A percentile compares a stretch with the other conserved stretches of the same genome.
These are phyloP conservation scores for Coniosporium apollinis DNA, from an alignment of 495 filamentous ascomycete genomes.

Conservation along the genomic window DNA sequence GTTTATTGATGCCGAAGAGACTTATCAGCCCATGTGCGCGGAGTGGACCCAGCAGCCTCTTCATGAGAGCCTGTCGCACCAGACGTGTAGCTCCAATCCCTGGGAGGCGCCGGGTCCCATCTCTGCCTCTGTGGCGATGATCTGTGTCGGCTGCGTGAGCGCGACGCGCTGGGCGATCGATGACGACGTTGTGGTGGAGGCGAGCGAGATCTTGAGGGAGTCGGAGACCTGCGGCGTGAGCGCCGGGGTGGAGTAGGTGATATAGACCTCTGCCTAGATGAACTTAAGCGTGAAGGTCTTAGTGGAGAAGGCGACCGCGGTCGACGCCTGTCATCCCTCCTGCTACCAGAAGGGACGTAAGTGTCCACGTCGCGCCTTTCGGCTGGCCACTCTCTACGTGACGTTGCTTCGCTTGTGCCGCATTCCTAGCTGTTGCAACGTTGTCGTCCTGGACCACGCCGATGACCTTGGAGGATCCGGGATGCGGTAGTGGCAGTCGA, in stretches of 20 bases:
- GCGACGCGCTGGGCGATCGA: constrained; percentile 8
- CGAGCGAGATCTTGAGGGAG: constrained; percentile 6
- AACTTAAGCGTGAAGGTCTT: constrained; percentile 5
- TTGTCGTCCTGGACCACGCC: no score
- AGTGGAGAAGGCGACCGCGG: constrained; percentile 5
- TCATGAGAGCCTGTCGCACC: no score
- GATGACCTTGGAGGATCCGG: no score
- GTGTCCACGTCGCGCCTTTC: constrained; percentile 38
- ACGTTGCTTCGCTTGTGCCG: no score
- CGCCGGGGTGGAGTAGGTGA: constrained; percentile 3
- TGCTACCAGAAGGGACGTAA: constrained; percentile 31
- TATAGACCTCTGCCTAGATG: constrained; percentile 10
- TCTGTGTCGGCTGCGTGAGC: constrained; percentile 7
- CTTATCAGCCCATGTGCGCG: no score
- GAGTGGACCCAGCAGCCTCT: no score
- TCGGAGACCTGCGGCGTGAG: constrained; percentile 1
- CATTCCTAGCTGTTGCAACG: no score
- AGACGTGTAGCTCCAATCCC: no score
- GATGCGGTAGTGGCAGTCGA: constrained; percentile 84
- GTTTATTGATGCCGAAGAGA: no score
- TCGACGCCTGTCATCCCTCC: constrained; percentile 5
- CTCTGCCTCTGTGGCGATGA: constrained; percentile 9
- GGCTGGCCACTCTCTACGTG: no score
- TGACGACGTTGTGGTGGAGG: constrained; percentile 7
- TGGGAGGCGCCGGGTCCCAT: constrained; percentile 3